Base-by-base conservation (phyloP, 768 basidiomycete species). In the Lyophyllum atratum region DNA sequence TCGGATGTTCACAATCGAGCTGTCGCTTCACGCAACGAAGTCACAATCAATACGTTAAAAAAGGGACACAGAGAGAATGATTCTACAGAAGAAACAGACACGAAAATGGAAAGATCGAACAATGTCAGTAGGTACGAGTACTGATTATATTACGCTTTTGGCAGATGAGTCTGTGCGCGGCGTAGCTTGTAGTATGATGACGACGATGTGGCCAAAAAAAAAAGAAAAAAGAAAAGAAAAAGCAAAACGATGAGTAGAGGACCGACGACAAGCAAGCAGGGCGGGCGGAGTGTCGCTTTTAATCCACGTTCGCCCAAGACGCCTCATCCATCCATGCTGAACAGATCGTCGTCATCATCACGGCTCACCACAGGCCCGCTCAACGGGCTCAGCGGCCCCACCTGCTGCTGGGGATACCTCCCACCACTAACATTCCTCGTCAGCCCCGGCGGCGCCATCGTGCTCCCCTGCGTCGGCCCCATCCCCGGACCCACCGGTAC, bases 271-370 rank as follows among this genome's bases (percentile, higher is more conserved):
- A 40, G 39, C 39, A 40, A 5, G 39, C 2, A 40, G 11, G 34
- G 8, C 34, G 34, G 19, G 17, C 4, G 39, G 19, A 10, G 39
- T 5, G 19, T 8, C 34, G 7, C 3, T 40, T 40, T 40, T 40
- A n/a, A 40, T 40, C 39, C 39, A 40, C 10, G 17, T n/a, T n/a
- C 39, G n/a, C 39, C 37, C 11, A 10, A 6, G n/a, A 6, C 26
- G 26, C 10, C 26, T 66, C 57, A 80, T 52, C 76, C 76, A 60
- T 90, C 89, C 85, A 90, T 85, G 64, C 76, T 77, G 68, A 92
- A 92, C 67, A 91, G 69, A 50, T 80, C 81, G 65, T 87, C 89
- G 66, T 88, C 87, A 58, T 88, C 79, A 55, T 78, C 83, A 31
- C 76, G 76, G n/a, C 79, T 83, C 29, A 80, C 72, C 42, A 84